phyloP scores from a whole-genome alignment of 768 basidiomycete genomes.

The Ramaria rubella region DNA sequence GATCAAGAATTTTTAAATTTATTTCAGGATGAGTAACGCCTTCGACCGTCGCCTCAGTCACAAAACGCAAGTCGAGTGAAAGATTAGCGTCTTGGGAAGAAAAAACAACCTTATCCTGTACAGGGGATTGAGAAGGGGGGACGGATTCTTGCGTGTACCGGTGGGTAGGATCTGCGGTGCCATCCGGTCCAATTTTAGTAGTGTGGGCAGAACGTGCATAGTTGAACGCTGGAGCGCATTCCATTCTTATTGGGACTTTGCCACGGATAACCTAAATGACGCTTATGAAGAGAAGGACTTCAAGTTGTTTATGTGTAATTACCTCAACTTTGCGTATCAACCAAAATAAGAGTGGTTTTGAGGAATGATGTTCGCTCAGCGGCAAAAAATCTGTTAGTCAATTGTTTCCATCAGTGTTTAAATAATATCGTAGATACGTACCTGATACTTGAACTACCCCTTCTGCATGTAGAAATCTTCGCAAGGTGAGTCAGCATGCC shows the following conservation, averaged over 20 bases:
- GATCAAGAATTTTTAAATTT: slow-evolving; percentile 53
- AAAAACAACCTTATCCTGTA: slow-evolving; percentile 57
- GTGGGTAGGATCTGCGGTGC: slow-evolving; percentile 29
- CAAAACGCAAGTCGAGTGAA: slow-evolving; percentile 70
- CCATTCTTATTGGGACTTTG: slow-evolving; percentile 66
- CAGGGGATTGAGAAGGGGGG: slow-evolving; percentile 17
- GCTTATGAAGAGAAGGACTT: slow-evolving; percentile 14
- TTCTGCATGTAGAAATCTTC: slow-evolving; percentile 17
- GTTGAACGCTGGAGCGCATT: slow-evolving; percentile 95
- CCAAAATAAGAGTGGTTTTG: slow-evolving; percentile 74
- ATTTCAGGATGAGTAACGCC: slow-evolving; percentile 47
- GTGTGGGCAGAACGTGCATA: slow-evolving; percentile 78
- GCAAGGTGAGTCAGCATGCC: not conserved
- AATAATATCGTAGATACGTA: slow-evolving; percentile 23
- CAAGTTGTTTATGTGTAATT: not conserved
- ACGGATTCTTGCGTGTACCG: slow-evolving; percentile 11
- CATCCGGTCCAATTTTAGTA: slow-evolving; percentile 48
- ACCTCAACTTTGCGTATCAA: slow-evolving; percentile 77
- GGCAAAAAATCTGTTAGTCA: slow-evolving; percentile 65
- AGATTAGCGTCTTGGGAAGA: slow-evolving; percentile 33
- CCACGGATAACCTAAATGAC: slow-evolving; percentile 73
- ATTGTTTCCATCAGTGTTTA: not conserved
- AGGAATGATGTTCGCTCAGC: slow-evolving; percentile 40
- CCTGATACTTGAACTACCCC: slow-evolving; percentile 84
- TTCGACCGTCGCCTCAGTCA: slow-evolving; percentile 48